These are phyloP conservation scores for Geotrichum aggregatum DNA, from an alignment of 1,139 yeast genomes.

Conservation along the genomic window DNA sequence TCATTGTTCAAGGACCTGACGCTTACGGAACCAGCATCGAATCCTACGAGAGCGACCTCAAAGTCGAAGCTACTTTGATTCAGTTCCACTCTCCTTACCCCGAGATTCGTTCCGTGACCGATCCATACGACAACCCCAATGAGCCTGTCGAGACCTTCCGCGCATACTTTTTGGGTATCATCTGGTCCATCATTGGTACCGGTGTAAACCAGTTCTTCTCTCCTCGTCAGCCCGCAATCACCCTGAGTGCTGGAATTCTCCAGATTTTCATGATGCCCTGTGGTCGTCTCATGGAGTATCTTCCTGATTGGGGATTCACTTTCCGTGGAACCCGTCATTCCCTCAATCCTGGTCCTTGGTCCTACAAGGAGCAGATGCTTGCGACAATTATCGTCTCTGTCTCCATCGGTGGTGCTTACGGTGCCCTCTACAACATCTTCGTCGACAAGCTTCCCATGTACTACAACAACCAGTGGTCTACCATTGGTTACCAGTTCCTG, in stretches of 20 bases:
- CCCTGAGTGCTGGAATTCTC: constrained; percentile 46
- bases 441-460: constrained; percentile 39
- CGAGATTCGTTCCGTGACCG: constrained; percentile 48
- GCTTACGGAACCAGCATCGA: constrained; percentile 22
- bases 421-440: constrained; percentile 40
- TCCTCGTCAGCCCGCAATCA: constrained; percentile 51
- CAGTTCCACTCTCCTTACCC: constrained; percentile 47
- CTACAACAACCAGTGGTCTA: constrained; percentile 41
- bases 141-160: constrained; percentile 48
- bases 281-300: constrained; percentile 41
- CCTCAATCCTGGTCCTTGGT: constrained; percentile 61
- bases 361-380: constrained; percentile 64
- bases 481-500: constrained; percentile 45
- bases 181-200: constrained; percentile 55
- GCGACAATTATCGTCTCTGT: constrained; percentile 39
- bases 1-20: constrained; percentile 29
- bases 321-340: constrained; percentile 40
- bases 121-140: constrained; percentile 46
- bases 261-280: constrained; percentile 55
- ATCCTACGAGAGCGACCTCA: constrained; percentile 34
- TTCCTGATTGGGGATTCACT: constrained; percentile 50
- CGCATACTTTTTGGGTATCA: constrained; percentile 50
- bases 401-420: constrained; percentile 34
- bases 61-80: constrained; percentile 46
- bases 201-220: constrained; percentile 55